These are phyloP conservation scores for Botryotinia convoluta DNA, from an alignment of 2,329 filamentous ascomycete species.

Conservation along the genomic window DNA sequence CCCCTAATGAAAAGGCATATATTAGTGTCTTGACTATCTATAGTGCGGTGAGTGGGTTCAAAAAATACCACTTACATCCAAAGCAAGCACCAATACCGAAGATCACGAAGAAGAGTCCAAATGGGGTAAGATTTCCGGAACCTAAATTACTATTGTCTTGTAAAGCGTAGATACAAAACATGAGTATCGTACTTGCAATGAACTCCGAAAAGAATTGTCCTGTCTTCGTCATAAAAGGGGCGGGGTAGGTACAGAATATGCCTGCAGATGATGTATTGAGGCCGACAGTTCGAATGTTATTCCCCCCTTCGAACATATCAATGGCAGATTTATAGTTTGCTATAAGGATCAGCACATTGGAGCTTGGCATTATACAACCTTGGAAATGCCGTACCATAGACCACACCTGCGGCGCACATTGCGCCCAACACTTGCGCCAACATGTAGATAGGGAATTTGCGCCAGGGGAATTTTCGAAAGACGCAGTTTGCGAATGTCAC, in stretches of 20 bases:
- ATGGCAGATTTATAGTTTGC: slow-evolving; percentile 66
- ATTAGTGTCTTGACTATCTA: not conserved
- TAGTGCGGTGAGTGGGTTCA: not conserved
- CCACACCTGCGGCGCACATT: slow-evolving; percentile 57
- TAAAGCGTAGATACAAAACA: slow-evolving; percentile 71
- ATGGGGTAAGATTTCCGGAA: slow-evolving; percentile 55
- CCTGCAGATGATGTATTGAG: slow-evolving; percentile 52
- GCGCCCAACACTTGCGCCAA: slow-evolving; percentile 65
- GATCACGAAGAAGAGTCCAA: slow-evolving; percentile 68
- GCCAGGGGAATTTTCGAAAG: slow-evolving; percentile 66
- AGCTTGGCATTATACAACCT: too few species aligned
- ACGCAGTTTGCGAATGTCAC: slow-evolving; percentile 62
- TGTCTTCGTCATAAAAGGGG: slow-evolving; percentile 60
- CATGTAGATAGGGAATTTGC: slow-evolving; percentile 64
- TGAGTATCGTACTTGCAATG: slow-evolving; percentile 63
- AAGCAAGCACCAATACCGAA: slow-evolving; percentile 73
- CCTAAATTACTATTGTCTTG: slow-evolving; percentile 54
- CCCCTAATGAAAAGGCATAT: slow-evolving; percentile 45
- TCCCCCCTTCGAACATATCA: slow-evolving; percentile 61
- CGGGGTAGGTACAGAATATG: slow-evolving; percentile 72
- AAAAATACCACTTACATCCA: slow-evolving; percentile 41
- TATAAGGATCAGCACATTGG: slow-evolving; percentile 15
- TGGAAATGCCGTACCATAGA: slow-evolving; percentile 27
- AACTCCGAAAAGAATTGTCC: slow-evolving; percentile 73
- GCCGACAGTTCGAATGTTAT: slow-evolving; percentile 60